A percentile compares a stretch with the other conserved stretches of the same genome.
phyloP scores from a whole-genome alignment of 345 rosid species.

The Populus euphratica region DNA sequence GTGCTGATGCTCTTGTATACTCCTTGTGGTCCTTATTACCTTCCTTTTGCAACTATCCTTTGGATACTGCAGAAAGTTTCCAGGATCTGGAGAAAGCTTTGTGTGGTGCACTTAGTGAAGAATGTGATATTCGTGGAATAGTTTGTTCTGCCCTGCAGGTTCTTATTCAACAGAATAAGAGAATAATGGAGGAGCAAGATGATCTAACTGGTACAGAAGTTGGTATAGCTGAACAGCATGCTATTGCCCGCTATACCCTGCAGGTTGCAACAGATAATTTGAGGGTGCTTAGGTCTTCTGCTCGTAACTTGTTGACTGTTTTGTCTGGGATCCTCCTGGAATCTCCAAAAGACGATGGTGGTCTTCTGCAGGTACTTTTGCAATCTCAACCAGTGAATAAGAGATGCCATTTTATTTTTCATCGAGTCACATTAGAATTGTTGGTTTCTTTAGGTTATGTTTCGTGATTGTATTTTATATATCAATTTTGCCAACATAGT shows the following conservation, averaged over 20 bases:
- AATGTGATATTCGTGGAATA: conserved; percentile 58
- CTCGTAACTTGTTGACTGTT: conserved; percentile 57
- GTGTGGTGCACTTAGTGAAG: conserved; percentile 55
- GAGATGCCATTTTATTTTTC: neutral
- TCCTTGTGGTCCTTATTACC: conserved; percentile 90
- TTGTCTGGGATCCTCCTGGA: conserved; percentile 62
- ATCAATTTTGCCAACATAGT: neutral
- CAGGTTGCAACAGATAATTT: conserved; percentile 58
- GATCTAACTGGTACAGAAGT: conserved; percentile 32
- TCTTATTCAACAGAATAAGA: conserved; percentile 69
- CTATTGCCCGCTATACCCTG: conserved; percentile 45
- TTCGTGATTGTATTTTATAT: neutral
- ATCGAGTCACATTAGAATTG: neutral
- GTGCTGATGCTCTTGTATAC: conserved; percentile 64
- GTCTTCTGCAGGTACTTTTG: conserved; percentile 70
- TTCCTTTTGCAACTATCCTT: conserved; percentile 82
- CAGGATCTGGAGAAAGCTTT: conserved; percentile 51
- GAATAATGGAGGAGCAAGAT: conserved; percentile 40
- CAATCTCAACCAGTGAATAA: neutral
- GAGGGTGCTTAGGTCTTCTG: conserved; percentile 50
- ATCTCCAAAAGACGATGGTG: conserved; percentile 78
- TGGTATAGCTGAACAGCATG: conserved; percentile 48
- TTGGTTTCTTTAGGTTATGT: neutral
- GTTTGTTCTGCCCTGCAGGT: conserved; percentile 72
- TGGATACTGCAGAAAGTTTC: conserved; percentile 73